Evolutionary conservation across 1,284 basidiomycete genomes (phyloP), one percentile per base, ranked within the genome.

Genomic region (Pseudozyma thailandica): DNA sequence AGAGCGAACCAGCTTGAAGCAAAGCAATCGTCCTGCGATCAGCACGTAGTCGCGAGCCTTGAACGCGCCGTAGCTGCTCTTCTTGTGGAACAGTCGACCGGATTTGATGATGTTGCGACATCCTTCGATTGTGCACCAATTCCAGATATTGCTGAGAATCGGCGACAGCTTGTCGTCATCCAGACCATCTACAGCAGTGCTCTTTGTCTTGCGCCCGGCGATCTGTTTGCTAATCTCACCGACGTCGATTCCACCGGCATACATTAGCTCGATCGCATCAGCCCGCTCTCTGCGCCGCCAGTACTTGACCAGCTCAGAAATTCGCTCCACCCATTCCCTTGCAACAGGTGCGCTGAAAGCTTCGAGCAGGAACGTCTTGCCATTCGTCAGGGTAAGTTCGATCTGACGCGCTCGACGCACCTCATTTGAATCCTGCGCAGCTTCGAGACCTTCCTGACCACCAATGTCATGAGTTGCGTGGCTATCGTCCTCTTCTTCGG

Each of bases 201-300:
- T 27, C 8, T 39, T 43, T n/a, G 53, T 41, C 7, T 42, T 45
- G 3, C 51, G 50, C 18, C 64, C 56, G 30, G 50, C 37, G 39
- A 73, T 31, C 20, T 57, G 43, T 33, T 60, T 63, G 50, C 54
- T 45, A 21, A 75, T 50, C 45, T 69, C 53, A 41, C 88, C 2
- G 88, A 91, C 43, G 89, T 82, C 63, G 23, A 65, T 48, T 28
- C 82, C 49, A 86, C 86, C 35, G 23, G 84, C 84, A 28, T 91
- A 88, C 89, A 93, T 93, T 82, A 93, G 90, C 59, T 89, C 86
- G 53, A 86, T 85, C 16, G 92, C 89, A 77, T 92, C 91, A 39
- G 85, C 85, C 31, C 86, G 86, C 74, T 91, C 89, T 35, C 89
- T 87, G 51, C 88, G 85, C 50, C 87, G 89, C 92, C 92, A 94